These are phyloP conservation scores for Kluyveromyces sp. DNA, from an alignment of 1,139 yeast genomes.

Conservation along the genomic window DNA sequence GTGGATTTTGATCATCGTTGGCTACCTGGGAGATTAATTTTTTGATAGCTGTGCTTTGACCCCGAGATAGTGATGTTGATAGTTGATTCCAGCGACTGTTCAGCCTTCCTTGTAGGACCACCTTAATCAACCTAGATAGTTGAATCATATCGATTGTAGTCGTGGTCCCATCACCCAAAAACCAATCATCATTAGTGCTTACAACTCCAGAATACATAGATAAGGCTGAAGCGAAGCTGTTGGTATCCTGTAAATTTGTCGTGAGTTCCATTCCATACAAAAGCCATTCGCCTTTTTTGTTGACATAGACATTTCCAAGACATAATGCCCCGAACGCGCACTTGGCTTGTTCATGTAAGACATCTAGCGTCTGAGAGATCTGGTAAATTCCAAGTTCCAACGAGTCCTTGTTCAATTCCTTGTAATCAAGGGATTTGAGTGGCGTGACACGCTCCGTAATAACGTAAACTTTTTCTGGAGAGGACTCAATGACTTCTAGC, in stretches of 20 bases:
- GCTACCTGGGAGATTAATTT: slow-evolving; percentile 15
- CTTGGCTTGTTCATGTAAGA: slow-evolving; percentile 56
- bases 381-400: slow-evolving; percentile 55
- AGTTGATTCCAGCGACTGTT: slow-evolving; percentile 20
- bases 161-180: slow-evolving; percentile 43
- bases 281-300: slow-evolving; percentile 73
- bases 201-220: slow-evolving; percentile 4
- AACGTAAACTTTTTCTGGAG: slow-evolving; percentile 58
- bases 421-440: slow-evolving; percentile 31
- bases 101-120: slow-evolving; percentile 39
- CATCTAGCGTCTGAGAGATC: slow-evolving; percentile 49
- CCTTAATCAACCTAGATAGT: slow-evolving; percentile 51
- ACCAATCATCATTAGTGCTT: slow-evolving; percentile 5
- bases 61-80: slow-evolving; percentile 15
- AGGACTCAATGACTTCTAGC: slow-evolving; percentile 57
- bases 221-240: slow-evolving; percentile 24
- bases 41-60: slow-evolving; percentile 14
- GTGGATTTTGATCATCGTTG: slow-evolving; percentile 16
- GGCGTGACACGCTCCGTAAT: slow-evolving; percentile 77
- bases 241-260: slow-evolving; percentile 41
- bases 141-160: slow-evolving; percentile 54
- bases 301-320: slow-evolving; percentile 54
- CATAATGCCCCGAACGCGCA: slow-evolving; percentile 63
- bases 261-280: slow-evolving; percentile 77
- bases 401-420: slow-evolving; percentile 32